A percentile compares a stretch with the other conserved stretches of the same genome.
phyloP scores from a whole-genome alignment of 176 grass and related monocot genomes.

The Lolium perenne region DNA sequence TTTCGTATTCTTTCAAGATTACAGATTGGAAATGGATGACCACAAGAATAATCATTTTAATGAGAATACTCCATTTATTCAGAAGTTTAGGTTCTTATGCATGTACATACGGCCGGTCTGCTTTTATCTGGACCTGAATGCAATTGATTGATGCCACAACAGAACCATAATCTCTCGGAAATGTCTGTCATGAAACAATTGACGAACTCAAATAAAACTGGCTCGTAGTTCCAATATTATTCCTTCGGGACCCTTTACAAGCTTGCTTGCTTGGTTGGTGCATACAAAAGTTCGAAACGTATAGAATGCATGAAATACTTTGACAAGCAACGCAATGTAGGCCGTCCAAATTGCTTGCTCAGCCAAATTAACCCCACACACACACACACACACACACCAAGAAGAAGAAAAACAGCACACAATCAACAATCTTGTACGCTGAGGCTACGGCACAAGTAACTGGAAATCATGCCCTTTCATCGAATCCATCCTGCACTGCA shows the following conservation, averaged over 20 bases:
- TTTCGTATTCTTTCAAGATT: neutral
- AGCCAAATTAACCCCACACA: neutral
- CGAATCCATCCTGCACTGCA: constrained; percentile 42
- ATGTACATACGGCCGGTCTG: neutral
- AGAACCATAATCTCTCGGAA: neutral
- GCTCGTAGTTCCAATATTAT: neutral
- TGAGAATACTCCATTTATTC: neutral
- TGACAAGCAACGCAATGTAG: neutral
- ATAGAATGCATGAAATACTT: neutral
- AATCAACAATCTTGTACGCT: neutral
- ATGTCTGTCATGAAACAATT: neutral
- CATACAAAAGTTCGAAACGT: neutral
- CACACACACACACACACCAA: too few species aligned
- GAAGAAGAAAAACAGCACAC: neutral
- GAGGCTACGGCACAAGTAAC: neutral
- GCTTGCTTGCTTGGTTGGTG: neutral
- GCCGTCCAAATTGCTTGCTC: constrained; percentile 6
- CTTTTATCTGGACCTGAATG: neutral
- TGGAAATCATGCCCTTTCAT: constrained; percentile 46
- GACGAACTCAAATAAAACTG: neutral
- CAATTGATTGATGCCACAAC: neutral
- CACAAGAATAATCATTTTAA: neutral
- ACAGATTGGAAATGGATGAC: neutral
- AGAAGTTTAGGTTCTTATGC: neutral
- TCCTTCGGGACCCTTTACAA: neutral